Percentiles rank a stretch among this genome's conserved stretches.
These are phyloP conservation scores for Xylaria acuta DNA, from an alignment of 495 filamentous ascomycete species.

Conservation along the genomic window DNA sequence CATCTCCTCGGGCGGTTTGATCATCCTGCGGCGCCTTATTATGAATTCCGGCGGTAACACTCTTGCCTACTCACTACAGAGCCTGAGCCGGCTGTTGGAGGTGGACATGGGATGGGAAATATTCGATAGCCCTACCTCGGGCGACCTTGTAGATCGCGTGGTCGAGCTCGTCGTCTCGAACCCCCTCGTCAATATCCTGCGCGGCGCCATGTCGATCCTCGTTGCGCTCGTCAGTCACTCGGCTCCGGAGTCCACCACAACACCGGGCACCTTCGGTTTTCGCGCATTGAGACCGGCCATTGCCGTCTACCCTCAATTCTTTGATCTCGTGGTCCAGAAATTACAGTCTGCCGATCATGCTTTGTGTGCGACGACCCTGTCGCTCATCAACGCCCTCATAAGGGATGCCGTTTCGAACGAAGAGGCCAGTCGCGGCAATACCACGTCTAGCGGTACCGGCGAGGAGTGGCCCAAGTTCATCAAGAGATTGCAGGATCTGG, in stretches of 20 bases:
- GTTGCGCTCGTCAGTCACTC: slow-evolving; percentile 91
- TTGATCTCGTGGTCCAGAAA: slow-evolving; percentile 89
- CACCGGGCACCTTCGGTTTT: slow-evolving; percentile 74
- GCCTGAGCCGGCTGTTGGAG: slow-evolving; percentile 83
- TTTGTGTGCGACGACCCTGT: slow-evolving; percentile 92
- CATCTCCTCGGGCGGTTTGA: slow-evolving; percentile 84
- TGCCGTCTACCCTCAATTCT: slow-evolving; percentile 86
- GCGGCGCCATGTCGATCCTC: slow-evolving; percentile 95
- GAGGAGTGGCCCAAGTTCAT: slow-evolving; percentile 97
- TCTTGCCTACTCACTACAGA: slow-evolving; percentile 90
- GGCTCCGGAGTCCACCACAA: slow-evolving; percentile 44
- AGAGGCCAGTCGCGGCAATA: slow-evolving; percentile 39
- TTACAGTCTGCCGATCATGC: slow-evolving; percentile 94
- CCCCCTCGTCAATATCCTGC: slow-evolving; percentile 94
- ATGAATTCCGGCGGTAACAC: slow-evolving; percentile 91
- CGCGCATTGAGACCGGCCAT: slow-evolving; percentile 92
- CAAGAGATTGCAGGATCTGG: slow-evolving; percentile 88
- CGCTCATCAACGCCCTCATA: slow-evolving; percentile 94
- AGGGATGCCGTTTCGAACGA: slow-evolving; percentile 90
- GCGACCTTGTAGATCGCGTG: slow-evolving; percentile 69
- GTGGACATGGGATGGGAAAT: slow-evolving; percentile 98
- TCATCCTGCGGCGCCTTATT: slow-evolving; percentile 78
- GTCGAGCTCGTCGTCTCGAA: slow-evolving; percentile 95
- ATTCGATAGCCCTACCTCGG: slow-evolving; percentile 56
- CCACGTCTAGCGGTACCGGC: slow-evolving; percentile 46